Percentiles rank a stretch among this genome's conserved stretches.
Conservation (phyloP, 1,284 basidiomycete genomes). For the Moesziomyces aphidis region DNA sequence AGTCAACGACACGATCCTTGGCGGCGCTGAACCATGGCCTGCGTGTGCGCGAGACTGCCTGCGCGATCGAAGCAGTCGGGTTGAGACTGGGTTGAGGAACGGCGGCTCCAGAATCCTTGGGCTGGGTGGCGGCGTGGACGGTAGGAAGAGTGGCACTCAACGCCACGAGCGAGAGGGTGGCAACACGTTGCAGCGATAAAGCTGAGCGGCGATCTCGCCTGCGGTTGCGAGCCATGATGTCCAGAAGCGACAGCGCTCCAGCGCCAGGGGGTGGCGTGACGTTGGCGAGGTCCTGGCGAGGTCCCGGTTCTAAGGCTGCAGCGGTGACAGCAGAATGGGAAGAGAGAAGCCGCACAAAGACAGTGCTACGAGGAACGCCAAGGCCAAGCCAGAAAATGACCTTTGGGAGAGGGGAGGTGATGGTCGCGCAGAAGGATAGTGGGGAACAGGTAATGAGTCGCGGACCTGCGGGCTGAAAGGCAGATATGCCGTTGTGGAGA, state of each 20-base stretch:
- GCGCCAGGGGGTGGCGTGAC: no score
- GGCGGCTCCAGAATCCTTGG: not conserved
- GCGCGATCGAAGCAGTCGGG: conserved; percentile 28
- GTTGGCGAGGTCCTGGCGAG: not conserved
- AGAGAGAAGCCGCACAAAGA: not conserved
- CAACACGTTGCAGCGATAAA: conserved; percentile 13
- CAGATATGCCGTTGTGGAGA: not conserved
- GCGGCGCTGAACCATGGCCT: conserved; percentile 32
- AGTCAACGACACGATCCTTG: conserved; percentile 30
- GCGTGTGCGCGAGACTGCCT: conserved; percentile 26
- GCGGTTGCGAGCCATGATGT: conserved; percentile 17
- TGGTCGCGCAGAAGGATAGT: not conserved
- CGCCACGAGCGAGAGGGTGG: conserved; percentile 27
- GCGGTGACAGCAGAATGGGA: not conserved
- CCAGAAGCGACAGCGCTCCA: not conserved
- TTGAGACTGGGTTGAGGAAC: conserved; percentile 7
- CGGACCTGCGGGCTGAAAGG: no score
- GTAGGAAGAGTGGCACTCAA: conserved; percentile 13
- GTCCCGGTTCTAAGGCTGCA: not conserved
- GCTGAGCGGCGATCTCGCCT: conserved; percentile 2
- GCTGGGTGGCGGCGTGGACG: conserved; percentile 6
- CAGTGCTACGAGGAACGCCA: not conserved
- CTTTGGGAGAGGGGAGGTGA: not conserved
- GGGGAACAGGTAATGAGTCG: no score
- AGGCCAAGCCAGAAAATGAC: not conserved